A percentile compares a stretch with the other conserved stretches of the same genome.
phyloP scores from a whole-genome alignment of 2,329 filamentous ascomycete genomes.

The Fusarium sp. region DNA sequence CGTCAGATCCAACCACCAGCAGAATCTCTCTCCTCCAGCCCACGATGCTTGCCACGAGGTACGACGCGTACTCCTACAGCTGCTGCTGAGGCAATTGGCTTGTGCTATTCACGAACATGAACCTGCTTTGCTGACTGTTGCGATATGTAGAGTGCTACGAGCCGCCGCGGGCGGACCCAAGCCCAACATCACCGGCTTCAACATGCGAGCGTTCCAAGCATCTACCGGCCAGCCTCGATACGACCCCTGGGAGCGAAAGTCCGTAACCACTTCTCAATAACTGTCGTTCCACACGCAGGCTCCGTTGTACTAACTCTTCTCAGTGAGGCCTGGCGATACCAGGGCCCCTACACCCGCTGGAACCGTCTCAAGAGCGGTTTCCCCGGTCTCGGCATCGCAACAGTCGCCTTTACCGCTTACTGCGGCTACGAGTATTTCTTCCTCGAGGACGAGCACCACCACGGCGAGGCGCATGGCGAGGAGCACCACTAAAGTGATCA shows the following conservation, averaged over 20 bases:
- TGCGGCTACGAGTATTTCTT: slow-evolving; percentile 92
- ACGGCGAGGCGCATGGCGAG: slow-evolving; percentile 65
- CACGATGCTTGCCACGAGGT: slow-evolving; percentile 59
- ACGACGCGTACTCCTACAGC: slow-evolving; percentile 26
- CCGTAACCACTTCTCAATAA: slow-evolving; percentile 51
- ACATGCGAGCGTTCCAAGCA: slow-evolving; percentile 82
- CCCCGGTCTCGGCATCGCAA: slow-evolving; percentile 91
- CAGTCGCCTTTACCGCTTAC: slow-evolving; percentile 90
- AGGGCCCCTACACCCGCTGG: slow-evolving; percentile 85
- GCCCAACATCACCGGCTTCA: slow-evolving; percentile 92
- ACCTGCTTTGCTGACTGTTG: slow-evolving; percentile 31
- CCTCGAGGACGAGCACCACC: slow-evolving; percentile 76
- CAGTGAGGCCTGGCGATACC: slow-evolving; percentile 97
- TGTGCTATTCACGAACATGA: slow-evolving; percentile 2
- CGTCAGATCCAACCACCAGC: slow-evolving; percentile 47
- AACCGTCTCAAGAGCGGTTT: slow-evolving; percentile 91
- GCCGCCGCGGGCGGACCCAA: slow-evolving; percentile 64
- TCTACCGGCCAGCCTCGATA: slow-evolving; percentile 73
- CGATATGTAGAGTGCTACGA: slow-evolving; percentile 59
- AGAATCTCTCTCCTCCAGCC: slow-evolving; percentile 40
- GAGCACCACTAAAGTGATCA: slow-evolving; percentile 64
- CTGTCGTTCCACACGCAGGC: neutral
- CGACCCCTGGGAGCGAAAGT: slow-evolving; percentile 76
- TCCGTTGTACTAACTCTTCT: slow-evolving; percentile 17
- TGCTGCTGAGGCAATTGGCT: slow-evolving; percentile 20